Evolutionary conservation across 108 stramenopile species (phyloP).

Genomic region (Asterionellopsis glacialis): DNA sequence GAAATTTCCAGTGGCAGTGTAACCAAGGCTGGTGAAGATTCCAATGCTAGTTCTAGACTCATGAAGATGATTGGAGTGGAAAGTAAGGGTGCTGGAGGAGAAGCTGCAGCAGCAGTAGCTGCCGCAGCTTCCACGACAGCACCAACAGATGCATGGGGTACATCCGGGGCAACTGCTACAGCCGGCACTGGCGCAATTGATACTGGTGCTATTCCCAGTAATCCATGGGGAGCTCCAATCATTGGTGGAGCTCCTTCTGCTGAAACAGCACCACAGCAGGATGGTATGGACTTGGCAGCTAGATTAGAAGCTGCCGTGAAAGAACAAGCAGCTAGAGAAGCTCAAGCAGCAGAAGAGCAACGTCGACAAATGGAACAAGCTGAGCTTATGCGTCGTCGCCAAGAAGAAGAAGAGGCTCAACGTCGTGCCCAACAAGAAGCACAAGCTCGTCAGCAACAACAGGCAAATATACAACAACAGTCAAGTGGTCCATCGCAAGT

Average conservation of each 20-base stretch:
- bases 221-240: conserved; percentile 60
- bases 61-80: conserved; percentile 89
- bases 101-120: conserved; percentile 3
- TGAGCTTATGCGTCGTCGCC: conserved; percentile 50
- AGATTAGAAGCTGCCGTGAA: conserved; percentile 23
- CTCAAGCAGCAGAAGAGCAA: conserved; percentile 19
- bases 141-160: background rate
- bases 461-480: conserved; percentile 14
- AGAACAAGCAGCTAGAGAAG: conserved; percentile 26
- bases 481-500: conserved; percentile 68
- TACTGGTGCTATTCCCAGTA: conserved; percentile 41
- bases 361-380: conserved; percentile 43
- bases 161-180: conserved; percentile 1
- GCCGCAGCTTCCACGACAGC: conserved; percentile 3
- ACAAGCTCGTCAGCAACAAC: conserved; percentile 40
- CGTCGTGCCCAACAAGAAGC: conserved; percentile 42
- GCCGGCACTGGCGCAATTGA: conserved; percentile 1
- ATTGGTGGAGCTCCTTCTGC: conserved; percentile 16
- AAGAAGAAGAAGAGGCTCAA: conserved; percentile 48
- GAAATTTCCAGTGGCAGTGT: conserved; percentile 13
- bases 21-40: conserved; percentile 49
- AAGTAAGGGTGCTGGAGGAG: conserved; percentile 14
- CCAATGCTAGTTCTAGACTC: conserved; percentile 65
- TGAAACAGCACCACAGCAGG: conserved; percentile 7
- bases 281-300: conserved; percentile 39